These are phyloP conservation scores for Cryptococcus hybrid DNA, from an alignment of 1,284 basidiomycete genomes.

Conservation along the genomic window DNA sequence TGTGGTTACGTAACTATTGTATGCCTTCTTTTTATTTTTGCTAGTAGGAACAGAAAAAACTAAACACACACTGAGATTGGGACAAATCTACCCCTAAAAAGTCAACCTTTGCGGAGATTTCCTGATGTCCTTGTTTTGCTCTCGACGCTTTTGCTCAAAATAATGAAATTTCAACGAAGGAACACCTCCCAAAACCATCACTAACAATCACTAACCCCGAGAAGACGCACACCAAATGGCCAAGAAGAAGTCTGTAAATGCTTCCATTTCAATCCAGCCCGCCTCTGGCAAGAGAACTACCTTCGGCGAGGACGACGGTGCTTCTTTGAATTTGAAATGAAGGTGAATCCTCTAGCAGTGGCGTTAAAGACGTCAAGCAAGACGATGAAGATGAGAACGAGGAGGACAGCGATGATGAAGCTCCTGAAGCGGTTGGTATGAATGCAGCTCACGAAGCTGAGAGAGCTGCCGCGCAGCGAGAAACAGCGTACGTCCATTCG, in stretches of 20 bases:
- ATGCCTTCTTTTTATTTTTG: too few species aligned
- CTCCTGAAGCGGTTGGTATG: constrained; percentile 40
- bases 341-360: background rate
- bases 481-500: constrained; percentile 19
- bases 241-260: constrained; percentile 9
- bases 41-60: too few species aligned
- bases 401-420: constrained; percentile 30
- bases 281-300: constrained; percentile 30
- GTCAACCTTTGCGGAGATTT: too few species aligned
- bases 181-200: too few species aligned
- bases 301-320: constrained; percentile 21
- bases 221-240: constrained; percentile 8
- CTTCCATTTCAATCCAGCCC: constrained; percentile 15
- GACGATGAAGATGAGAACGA: constrained; percentile 11
- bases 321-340: background rate
- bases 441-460: constrained; percentile 11
- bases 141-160: too few species aligned
- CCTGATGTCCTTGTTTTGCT: too few species aligned
- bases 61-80: too few species aligned
- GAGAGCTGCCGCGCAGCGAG: constrained; percentile 5
- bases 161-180: too few species aligned
- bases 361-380: background rate
- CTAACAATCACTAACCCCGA: too few species aligned
- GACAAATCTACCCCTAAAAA: too few species aligned
- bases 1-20: background rate